Evolutionary conservation across 306 rosid genomes (phyloP).

Genomic region (Crotalaria pallida): DNA sequence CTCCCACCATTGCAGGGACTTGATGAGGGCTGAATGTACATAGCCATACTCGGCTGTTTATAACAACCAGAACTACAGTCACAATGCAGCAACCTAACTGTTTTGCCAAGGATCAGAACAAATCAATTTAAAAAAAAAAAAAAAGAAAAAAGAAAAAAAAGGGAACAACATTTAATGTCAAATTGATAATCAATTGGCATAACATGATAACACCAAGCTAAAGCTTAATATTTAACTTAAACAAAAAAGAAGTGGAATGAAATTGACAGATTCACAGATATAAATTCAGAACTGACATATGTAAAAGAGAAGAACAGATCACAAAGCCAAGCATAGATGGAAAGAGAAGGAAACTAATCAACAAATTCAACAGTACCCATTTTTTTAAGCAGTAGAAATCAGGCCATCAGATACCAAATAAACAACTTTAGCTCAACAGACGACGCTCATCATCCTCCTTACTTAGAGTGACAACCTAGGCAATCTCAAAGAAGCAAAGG

Average conservation of each 20-base stretch:
- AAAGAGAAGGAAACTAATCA: conserved; percentile 1
- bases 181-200: conserved; percentile 12
- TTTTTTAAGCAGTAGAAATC: background rate
- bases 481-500: conserved; percentile 5
- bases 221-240: background rate
- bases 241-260: background rate
- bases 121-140: conserved; percentile 4
- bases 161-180: background rate
- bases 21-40: background rate
- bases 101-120: background rate
- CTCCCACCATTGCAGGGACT: background rate
- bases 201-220: background rate
- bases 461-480: background rate
- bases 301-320: conserved; percentile 1
- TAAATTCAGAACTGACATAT: conserved; percentile 18
- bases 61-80: background rate
- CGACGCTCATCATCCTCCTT: background rate
- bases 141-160: background rate
- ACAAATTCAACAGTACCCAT: conserved; percentile 18
- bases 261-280: conserved; percentile 6
- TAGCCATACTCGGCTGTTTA: background rate
- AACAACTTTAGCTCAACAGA: background rate
- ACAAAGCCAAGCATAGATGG: background rate
- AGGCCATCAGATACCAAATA: background rate
- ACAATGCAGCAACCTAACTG: background rate